Evolutionary conservation across 139 green algal species (phyloP), one percentile per base, ranked within the genome.

Genomic region (Chlamydomonas applanata): DNA sequence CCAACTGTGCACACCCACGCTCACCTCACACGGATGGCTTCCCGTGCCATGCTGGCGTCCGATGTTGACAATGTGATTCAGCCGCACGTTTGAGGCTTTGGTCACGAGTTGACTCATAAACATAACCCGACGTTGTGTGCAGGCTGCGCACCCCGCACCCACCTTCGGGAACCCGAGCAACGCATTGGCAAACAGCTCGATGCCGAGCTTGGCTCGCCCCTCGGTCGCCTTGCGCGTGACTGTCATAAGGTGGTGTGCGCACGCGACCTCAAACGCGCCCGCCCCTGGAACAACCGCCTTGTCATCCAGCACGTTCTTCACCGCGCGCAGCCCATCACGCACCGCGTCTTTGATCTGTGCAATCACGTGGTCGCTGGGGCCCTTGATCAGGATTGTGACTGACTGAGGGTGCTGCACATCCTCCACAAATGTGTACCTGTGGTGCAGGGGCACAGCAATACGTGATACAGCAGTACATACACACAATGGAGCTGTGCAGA

Each of bases 291-390:
- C 87, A 1, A 96, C 89, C 7, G 78, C 77, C 11, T 67, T 76
- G 74, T 99, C 96, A 30, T 97, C 91, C 22, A 99, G 67, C 1
- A 85, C 83, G 85, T 99, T 99, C 88, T 98, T 98, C 17, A 99
- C 96, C 7, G 94, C 91, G 17, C 96, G 84, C 32, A 99, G 89
- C 20, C 96, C 96, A 80, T 99, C 96, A 20, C 96, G 78, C 60
- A 99, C 87, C 7, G 96, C 96, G 64, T 99, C 96, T 91, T 99
- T 99, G 79, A 99, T 96, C 88, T 97, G 95, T 3, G 91, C 93
- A 60, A 99, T 98, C 53, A 92, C 95, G 89, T 99, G 89, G 82
- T 99, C 95, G 72, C 96, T 94, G 27, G 94, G 93, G 0, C 95
- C 90, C 89, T 98, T 99, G 78, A 99, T 94, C 29, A 99, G 87